Conservation (phyloP, 257 asterid genomes). For the Capsicum pubescens region DNA sequence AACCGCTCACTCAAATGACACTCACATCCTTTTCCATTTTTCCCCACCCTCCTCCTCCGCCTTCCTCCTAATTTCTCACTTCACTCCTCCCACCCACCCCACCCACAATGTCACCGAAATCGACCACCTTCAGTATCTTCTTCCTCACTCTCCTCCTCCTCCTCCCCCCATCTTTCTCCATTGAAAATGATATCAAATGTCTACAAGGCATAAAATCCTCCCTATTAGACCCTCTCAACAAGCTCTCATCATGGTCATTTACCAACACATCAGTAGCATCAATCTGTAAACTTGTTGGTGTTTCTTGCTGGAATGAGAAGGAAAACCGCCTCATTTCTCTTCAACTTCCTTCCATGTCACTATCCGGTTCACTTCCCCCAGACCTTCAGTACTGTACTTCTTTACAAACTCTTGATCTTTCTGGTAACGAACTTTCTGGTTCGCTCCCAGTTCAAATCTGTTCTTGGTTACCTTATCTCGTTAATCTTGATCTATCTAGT, state of each 20-base stretch:
- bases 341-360: constrained; percentile 47
- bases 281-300: constrained; percentile 60
- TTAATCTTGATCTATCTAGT: constrained; percentile 34
- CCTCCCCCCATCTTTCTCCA: constrained; percentile 17
- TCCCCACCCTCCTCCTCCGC: background rate
- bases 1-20: constrained; percentile 26
- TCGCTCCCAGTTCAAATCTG: constrained; percentile 38
- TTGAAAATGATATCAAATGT: constrained; percentile 66
- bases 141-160: constrained; percentile 27
- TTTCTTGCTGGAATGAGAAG: constrained; percentile 72
- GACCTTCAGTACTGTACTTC: constrained; percentile 53
- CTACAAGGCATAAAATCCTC: constrained; percentile 50
- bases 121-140: background rate
- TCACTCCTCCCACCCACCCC: background rate
- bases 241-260: constrained; percentile 55
- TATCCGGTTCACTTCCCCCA: constrained; percentile 55
- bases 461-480: constrained; percentile 41
- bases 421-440: constrained; percentile 36
- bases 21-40: background rate
- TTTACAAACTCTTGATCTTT: constrained; percentile 39
- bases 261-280: constrained; percentile 51
- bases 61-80: background rate
- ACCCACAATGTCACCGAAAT: background rate
- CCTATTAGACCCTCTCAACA: constrained; percentile 53
- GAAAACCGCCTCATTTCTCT: constrained; percentile 55